Base-by-base conservation (phyloP, 306 rosid genomes). In the Trifolium pratense region DNA sequence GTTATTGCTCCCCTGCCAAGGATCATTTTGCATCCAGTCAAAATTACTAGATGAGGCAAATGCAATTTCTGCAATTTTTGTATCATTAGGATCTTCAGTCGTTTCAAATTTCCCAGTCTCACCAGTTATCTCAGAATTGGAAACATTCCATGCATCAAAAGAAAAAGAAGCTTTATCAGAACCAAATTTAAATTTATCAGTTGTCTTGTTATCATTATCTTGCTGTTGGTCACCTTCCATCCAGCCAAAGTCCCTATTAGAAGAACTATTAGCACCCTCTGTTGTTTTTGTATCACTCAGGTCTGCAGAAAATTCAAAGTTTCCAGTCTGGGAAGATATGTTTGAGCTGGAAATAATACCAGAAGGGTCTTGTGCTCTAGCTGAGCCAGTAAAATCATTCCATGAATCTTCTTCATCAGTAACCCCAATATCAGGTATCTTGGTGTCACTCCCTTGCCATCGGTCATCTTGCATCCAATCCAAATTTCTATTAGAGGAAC, bases 341-440 rank as follows among this genome's bases (percentile, higher is more conserved):
- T 74, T 83, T 0, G 81, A 74, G 66, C 69, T 77, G 61, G 89
- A 80, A 76, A 67, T 58, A 58, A 74, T 29, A 75, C 31, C 71
- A 16, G 79, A 75, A 52, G 88, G 83, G 83, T 71, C 75, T 32
- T 72, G 82, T 34, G 76, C 57, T 52, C 84, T 81, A 31, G 70
- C 80, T 4, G 87, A 88, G 83, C 88, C 83, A 25, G 88, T 66
- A 82, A 88, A 86, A 75, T 80, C 88, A 76, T 92, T 87, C 97
- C 91, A 86, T 21, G 87, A 75, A 83, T 80, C 79, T 46, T 61
- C 89, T 64, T 71, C 81, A 29, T 57, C 73, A 64, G 52, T 69
- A 77, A 67, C 83, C 77, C 68, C 80, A 59, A 55, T 49, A 76
- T 68, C 80, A 73, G 86, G 83, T 40, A 51, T 76, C 60, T 86